These are phyloP conservation scores for Saccharum officinarum DNA, from an alignment of 176 grass and related monocot genomes.

Conservation along the genomic window DNA sequence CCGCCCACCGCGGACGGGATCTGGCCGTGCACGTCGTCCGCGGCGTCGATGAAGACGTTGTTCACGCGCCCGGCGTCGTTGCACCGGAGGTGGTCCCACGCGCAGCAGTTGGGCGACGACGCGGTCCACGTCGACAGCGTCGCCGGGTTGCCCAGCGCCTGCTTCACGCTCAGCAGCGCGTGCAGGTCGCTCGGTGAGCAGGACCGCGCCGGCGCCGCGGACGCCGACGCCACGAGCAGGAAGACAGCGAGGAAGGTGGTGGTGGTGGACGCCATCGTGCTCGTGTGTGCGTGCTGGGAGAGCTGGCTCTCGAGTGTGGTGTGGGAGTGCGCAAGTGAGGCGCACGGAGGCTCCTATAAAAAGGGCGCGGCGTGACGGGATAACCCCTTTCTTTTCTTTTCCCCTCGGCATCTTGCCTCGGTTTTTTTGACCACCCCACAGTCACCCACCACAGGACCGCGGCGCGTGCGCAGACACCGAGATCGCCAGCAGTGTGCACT, in stretches of 20 bases:
- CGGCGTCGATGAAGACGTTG: constrained; percentile 63
- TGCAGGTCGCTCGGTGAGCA: constrained; percentile 46
- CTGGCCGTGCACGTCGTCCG: constrained; percentile 39
- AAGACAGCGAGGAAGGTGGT: not conserved
- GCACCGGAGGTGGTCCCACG: constrained; percentile 70
- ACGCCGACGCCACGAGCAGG: not conserved
- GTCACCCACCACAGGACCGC: not conserved
- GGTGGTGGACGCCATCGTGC: constrained; percentile 21
- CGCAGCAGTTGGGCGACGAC: constrained; percentile 44
- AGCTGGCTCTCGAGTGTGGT: constrained; percentile 5
- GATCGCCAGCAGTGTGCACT: constrained; percentile 6
- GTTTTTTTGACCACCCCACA: not conserved
- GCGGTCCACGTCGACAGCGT: constrained; percentile 53
- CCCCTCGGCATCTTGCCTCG: not conserved
- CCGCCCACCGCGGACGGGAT: constrained; percentile 54
- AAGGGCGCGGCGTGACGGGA: constrained; percentile 39
- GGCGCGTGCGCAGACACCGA: constrained; percentile 19
- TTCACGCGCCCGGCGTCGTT: constrained; percentile 56
- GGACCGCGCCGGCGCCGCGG: not conserved
- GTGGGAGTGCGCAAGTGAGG: constrained; percentile 22
- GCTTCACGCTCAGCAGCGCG: constrained; percentile 61
- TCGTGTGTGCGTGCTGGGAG: not conserved
- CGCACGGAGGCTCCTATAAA: constrained; percentile 45
- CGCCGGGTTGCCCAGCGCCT: constrained; percentile 51
- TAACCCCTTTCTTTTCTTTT: not conserved